Base-by-base conservation (phyloP, 768 basidiomycete genomes). In the Amanita exitialis region DNA sequence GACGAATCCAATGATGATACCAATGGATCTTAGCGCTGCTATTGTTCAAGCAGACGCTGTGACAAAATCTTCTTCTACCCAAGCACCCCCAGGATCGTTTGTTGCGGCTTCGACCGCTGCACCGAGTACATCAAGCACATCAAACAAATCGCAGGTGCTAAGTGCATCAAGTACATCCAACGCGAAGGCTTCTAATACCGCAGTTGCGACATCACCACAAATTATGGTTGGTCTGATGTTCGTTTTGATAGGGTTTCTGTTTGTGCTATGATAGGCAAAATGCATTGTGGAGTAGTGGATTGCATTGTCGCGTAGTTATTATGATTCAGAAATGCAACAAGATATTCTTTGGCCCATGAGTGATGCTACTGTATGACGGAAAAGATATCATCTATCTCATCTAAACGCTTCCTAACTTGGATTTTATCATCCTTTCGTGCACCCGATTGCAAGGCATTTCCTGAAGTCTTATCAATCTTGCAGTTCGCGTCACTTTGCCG, bases 341-440 rank as follows among this genome's bases (percentile, higher is more conserved):
- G n/a, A 30, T 7, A 16, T 9, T 10, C n/a, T 34, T 10, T 6
- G 6, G 7, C 20, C n/a, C 27, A 23, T 2, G 15, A 7, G n/a
- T 25, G 16, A 32, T 5, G 12, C 10, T 20, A 44, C 4, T 44
- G 10, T 21, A 23, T 36, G 8, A n/a, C 42, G 13, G 42, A 44
- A 43, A 51, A 51, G 3, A 86, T 84, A n/a, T 75, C 76, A 55
- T 86, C 83, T 34, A 86, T 86, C 58, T 83, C 83, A 56, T 86
- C 74, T 49, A 57, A 66, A 38, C 61, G 64, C 53, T 61, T 64
- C 60, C 68, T 75, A 54, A 65, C 12, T 30, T 12, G 30, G 3
- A 30, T 70, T 56, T 68, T 70, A 53, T 64, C 69, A 55, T 67
- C 72, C 49, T 55, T 59, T 38, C 53, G 42, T 28, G 10, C 16